Conservation (phyloP, 164 flowering plant genomes). For the Macadamia integrifolia region DNA sequence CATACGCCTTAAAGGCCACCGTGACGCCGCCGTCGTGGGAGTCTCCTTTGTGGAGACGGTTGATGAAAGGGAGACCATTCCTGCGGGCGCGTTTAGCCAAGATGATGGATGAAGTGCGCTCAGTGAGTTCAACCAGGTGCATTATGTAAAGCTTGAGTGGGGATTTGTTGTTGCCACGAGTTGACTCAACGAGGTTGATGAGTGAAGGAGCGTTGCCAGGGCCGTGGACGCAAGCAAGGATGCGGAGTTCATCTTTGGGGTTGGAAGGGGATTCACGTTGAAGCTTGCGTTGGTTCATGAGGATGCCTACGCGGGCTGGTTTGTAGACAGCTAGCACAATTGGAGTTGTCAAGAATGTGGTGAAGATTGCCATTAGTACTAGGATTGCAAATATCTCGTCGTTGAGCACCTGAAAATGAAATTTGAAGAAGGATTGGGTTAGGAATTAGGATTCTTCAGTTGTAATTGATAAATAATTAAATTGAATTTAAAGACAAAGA, state of each 20-base stretch:
- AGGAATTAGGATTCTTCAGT: no score
- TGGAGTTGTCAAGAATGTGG: slow-evolving; percentile 80
- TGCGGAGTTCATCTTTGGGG: slow-evolving; percentile 29
- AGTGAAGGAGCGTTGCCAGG: slow-evolving; percentile 46
- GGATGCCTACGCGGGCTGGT: slow-evolving; percentile 29
- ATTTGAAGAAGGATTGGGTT: no score
- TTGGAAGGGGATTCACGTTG: slow-evolving; percentile 7
- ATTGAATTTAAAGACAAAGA: no score
- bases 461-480: no score
- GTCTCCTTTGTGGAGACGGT: neutral
- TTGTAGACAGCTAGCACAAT: slow-evolving; percentile 57
- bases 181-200: slow-evolving; percentile 50
- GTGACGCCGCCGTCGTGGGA: slow-evolving; percentile 9
- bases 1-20: slow-evolving; percentile 21
- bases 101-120: slow-evolving; percentile 60
- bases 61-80: slow-evolving; percentile 45
- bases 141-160: slow-evolving; percentile 45
- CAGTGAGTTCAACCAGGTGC: slow-evolving; percentile 69
- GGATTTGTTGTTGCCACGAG: slow-evolving; percentile 28
- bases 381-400: slow-evolving; percentile 72
- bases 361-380: slow-evolving; percentile 73
- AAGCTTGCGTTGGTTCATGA: slow-evolving; percentile 17
- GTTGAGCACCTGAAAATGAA: slow-evolving; percentile 47
- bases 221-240: slow-evolving; percentile 60
- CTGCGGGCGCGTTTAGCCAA: slow-evolving; percentile 46